Conservation (phyloP, 192 early-diverging fungal genomes). For the Rhizoclosmatium sp. region DNA sequence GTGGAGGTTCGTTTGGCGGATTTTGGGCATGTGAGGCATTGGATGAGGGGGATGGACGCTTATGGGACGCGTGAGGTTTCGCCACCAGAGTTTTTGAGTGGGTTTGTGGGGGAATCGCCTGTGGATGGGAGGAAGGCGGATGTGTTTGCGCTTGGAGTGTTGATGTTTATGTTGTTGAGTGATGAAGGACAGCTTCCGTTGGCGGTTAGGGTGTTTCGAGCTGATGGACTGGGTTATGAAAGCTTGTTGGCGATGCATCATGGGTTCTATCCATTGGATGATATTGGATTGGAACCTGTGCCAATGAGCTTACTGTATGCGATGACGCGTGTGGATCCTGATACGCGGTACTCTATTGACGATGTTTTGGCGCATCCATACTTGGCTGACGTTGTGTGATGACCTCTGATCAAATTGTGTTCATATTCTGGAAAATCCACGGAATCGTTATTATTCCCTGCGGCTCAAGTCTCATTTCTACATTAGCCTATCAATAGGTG, state of each 20-base stretch:
- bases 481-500: no score
- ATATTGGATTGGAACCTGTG: slow-evolving; percentile 8
- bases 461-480: no score
- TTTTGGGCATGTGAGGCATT: slow-evolving; percentile 29
- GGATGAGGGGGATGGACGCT: not conserved
- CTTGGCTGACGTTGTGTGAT: not conserved
- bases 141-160: slow-evolving; percentile 32
- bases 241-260: not conserved
- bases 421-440: no score
- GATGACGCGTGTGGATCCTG: slow-evolving; percentile 27
- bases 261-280: not conserved
- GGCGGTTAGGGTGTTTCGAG: not conserved
- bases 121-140: slow-evolving; percentile 16
- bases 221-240: not conserved
- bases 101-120: not conserved
- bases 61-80: slow-evolving; percentile 24
- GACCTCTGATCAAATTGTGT: no score
- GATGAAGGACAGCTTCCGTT: not conserved
- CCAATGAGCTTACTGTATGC: slow-evolving; percentile 13
- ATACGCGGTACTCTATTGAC: slow-evolving; percentile 13
- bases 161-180: slow-evolving; percentile 20
- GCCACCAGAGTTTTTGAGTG: slow-evolving; percentile 10
- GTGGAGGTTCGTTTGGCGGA: slow-evolving; percentile 21
- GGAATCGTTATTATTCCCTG: no score
- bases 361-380: slow-evolving; percentile 35